Conservation (phyloP, 1,284 basidiomycete species). For the Microstroma glucosiphilum region DNA sequence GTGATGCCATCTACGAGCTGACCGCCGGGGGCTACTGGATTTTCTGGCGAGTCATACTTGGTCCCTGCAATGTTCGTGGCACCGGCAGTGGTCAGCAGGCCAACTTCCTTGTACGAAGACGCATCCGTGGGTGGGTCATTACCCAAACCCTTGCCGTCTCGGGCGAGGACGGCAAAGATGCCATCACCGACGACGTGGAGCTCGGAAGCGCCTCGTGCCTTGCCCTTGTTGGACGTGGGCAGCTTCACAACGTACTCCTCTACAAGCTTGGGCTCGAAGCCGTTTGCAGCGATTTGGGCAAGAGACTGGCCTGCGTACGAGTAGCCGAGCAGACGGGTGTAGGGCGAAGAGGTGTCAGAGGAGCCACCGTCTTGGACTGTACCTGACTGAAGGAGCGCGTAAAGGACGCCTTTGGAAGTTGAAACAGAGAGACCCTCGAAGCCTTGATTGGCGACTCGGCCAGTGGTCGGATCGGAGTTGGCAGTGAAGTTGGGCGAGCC, state of each 20-base stretch:
- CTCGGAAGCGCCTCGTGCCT: conserved; percentile 59
- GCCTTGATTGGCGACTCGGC: conserved; percentile 56
- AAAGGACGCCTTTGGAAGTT: conserved; percentile 56
- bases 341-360: conserved; percentile 44
- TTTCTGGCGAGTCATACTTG: conserved; percentile 58
- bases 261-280: conserved; percentile 18
- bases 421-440: conserved; percentile 64
- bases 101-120: conserved; percentile 57
- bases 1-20: conserved; percentile 56
- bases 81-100: conserved; percentile 55
- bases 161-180: conserved; percentile 59
- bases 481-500: conserved; percentile 61
- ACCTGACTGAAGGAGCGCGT: conserved; percentile 62
- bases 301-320: neutral
- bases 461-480: conserved; percentile 53
- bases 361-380: conserved; percentile 58
- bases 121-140: conserved; percentile 53
- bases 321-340: conserved; percentile 60
- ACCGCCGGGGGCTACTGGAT: conserved; percentile 59
- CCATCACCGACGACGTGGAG: conserved; percentile 58
- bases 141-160: conserved; percentile 63
- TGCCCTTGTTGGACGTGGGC: conserved; percentile 58
- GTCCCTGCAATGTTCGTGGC: conserved; percentile 63
- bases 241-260: conserved; percentile 62
- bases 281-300: conserved; percentile 24